These are phyloP conservation scores for Dionaea muscipula DNA, from an alignment of 179 eudicot species.

Conservation along the genomic window DNA sequence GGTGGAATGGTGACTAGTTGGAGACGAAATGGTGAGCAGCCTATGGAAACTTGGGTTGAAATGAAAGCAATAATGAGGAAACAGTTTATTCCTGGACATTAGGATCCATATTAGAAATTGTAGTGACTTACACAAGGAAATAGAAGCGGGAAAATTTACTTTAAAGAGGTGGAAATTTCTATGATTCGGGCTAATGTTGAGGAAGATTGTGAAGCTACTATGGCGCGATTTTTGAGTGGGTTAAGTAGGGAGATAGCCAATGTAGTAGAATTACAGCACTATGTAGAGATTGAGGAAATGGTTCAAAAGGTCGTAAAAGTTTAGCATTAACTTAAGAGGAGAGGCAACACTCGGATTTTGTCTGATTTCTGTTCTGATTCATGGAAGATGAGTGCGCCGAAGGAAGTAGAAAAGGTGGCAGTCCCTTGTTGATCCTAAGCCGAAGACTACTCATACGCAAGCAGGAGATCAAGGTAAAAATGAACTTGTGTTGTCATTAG, in stretches of 20 bases:
- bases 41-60: not conserved
- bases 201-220: constrained; percentile 1
- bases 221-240: constrained; percentile 1
- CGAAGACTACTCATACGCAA: not conserved
- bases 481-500: not conserved
- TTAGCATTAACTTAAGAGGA: not conserved
- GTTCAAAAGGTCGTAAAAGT: not conserved
- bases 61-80: no score
- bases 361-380: no score
- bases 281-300: not conserved
- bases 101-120: not conserved
- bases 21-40: not conserved
- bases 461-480: not conserved
- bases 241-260: not conserved
- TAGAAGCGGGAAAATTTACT: not conserved
- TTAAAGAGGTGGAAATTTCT: constrained; percentile 3
- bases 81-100: not conserved
- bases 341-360: no score
- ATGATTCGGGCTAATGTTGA: constrained; percentile 2
- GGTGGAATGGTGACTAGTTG: not conserved
- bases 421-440: not conserved
- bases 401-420: no score
- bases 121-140: not conserved
- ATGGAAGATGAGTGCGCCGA: no score
- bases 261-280: not conserved